Percentiles rank a stretch among this genome's conserved stretches.
phyloP scores from a whole-genome alignment of 805 yeast genomes.

The Komagataella mondaviorum region DNA sequence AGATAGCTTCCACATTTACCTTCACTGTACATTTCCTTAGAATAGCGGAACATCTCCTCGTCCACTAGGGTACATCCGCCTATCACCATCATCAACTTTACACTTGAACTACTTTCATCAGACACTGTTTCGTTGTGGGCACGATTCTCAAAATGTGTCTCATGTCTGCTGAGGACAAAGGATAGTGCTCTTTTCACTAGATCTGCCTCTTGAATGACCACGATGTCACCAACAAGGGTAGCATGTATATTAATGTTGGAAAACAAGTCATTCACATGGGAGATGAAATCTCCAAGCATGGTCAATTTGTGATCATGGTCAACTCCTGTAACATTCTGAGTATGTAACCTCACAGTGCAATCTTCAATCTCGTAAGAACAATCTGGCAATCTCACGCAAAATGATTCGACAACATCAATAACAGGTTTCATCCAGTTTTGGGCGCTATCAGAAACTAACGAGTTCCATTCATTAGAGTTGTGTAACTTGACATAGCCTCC shows the following conservation, averaged over 20 bases:
- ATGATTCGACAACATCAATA: constrained; percentile 36
- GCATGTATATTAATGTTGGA: constrained; percentile 63
- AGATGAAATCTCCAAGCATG: constrained; percentile 72
- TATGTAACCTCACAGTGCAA: constrained; percentile 63
- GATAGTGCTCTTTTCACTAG: constrained; percentile 42
- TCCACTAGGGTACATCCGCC: constrained; percentile 61
- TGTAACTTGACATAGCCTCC: constrained; percentile 66
- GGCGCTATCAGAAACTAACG: constrained; percentile 37
- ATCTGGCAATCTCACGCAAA: constrained; percentile 71
- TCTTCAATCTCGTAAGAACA: constrained; percentile 62
- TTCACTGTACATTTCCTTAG: constrained; percentile 25
- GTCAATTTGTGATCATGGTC: constrained; percentile 50
- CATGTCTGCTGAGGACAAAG: constrained; percentile 26
- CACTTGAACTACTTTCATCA: constrained; percentile 2
- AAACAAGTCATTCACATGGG: constrained; percentile 70
- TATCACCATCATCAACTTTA: constrained; percentile 37
- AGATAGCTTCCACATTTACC: constrained; percentile 30
- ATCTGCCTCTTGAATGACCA: constrained; percentile 58
- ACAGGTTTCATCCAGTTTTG: constrained; percentile 50
- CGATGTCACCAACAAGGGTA: constrained; percentile 50
- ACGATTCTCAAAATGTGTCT: constrained; percentile 1
- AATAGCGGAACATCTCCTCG: constrained; percentile 49
- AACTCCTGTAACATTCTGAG: constrained; percentile 51
- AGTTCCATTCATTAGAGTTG: constrained; percentile 42
- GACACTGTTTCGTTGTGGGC: constrained; percentile 5